Evolutionary conservation across 495 filamentous ascomycete species (phyloP), one percentile per base, ranked within the genome.

Genomic region (Tetracladium marchalianum): DNA sequence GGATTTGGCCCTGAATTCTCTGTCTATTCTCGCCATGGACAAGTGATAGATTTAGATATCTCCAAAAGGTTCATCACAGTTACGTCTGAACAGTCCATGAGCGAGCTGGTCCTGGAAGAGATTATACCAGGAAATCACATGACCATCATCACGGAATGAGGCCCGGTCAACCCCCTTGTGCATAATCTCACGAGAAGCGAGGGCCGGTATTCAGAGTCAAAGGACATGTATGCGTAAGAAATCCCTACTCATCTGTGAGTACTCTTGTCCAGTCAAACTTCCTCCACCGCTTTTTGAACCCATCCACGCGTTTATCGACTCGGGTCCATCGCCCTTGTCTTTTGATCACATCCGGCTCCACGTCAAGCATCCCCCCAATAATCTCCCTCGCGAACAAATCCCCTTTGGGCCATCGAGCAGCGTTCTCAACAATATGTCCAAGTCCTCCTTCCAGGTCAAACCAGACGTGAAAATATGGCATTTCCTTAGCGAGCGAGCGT

Each of bases 401-500:
- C 1, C 90, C 90, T 52, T 74, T 82, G 1, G 93, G 93, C 92
- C 93, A 98, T 44, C 81, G 71, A 47, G 80, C 77, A 35, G 76
- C 69, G 58, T 97, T 87, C 64, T 98, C 92, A 9, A 98, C 84
- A 24, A 98, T 73, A 59, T 98, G 92, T 0, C 88, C 92, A 44
- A 98, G 59, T 1, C 92, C 92, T 4, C 93, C 93, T 59, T 97
- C 87, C 6, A 98, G 64, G 49, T 80, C 76, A 59, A 97, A 96
- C 89, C 89, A 98, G 12, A 88, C 90, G 53, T 98, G 92, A 63
- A 98, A 97, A 61, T 98, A 98, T 18, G 92, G 92, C 89, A 95
- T 94, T 67, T 98, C 92, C 69, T 94, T 96, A 18, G 82, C 87
- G 31, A 98, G 64, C 2, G 76, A 81, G 39, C 80, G 71, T 2